These are phyloP conservation scores for Botrytis tulipae DNA, from an alignment of 2,329 filamentous ascomycete species.

Conservation along the genomic window DNA sequence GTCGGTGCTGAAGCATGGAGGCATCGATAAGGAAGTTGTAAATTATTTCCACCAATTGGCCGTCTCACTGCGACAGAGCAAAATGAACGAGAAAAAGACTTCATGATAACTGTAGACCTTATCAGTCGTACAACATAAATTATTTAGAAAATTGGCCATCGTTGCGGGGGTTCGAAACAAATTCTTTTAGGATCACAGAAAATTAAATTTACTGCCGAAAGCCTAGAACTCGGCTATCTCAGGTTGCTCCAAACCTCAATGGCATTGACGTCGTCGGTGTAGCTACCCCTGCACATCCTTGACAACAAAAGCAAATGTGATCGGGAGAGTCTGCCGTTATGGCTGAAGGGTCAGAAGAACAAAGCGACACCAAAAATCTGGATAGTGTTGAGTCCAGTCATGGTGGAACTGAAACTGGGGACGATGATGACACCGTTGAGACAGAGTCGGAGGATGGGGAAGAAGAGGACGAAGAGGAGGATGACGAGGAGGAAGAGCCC, in stretches of 20 bases:
- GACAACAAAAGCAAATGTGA: conserved; percentile 37
- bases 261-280: conserved; percentile 30
- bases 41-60: conserved; percentile 25
- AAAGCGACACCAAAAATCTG: conserved; percentile 31
- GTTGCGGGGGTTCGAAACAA: conserved; percentile 1
- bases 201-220: conserved; percentile 19
- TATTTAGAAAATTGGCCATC: neutral
- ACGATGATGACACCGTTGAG: conserved; percentile 36
- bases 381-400: conserved; percentile 28
- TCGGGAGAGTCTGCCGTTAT: conserved; percentile 35
- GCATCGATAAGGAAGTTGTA: conserved; percentile 20
- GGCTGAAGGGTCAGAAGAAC: conserved; percentile 36
- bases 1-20: conserved; percentile 43
- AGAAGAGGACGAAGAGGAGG: conserved; percentile 60
- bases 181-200: neutral
- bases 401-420: conserved; percentile 28
- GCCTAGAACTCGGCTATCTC: conserved; percentile 20
- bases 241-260: conserved; percentile 28
- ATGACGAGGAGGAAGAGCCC: conserved; percentile 91
- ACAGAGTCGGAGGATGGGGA: conserved; percentile 54
- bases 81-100: conserved; percentile 31
- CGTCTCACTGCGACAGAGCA: conserved; percentile 23
- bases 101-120: conserved; percentile 25
- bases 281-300: conserved; percentile 24
- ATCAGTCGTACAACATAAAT: conserved; percentile 5